These are phyloP conservation scores for Fusarium stilboides DNA, from an alignment of 2,329 filamentous ascomycete genomes.

Conservation along the genomic window DNA sequence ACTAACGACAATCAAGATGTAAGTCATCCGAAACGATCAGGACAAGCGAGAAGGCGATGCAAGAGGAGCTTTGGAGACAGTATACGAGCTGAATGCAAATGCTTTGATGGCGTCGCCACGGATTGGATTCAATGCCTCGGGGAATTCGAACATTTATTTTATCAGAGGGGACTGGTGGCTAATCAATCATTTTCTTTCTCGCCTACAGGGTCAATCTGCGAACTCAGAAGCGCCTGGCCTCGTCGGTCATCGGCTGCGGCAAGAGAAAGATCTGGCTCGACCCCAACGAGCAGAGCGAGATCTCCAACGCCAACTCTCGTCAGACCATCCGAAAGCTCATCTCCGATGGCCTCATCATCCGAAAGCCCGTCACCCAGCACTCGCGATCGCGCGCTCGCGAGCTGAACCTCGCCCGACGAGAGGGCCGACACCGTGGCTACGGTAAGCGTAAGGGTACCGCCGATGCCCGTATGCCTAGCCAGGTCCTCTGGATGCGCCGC, in stretches of 20 bases:
- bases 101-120: conserved; percentile 39
- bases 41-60: conserved; percentile 30
- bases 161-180: conserved; percentile 48
- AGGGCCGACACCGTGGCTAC: conserved; percentile 98
- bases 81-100: conserved; percentile 33
- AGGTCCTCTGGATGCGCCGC: conserved; percentile 99
- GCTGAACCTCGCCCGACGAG: conserved; percentile 93
- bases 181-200: conserved; percentile 45
- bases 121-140: conserved; percentile 21
- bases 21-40: conserved; percentile 52
- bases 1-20: conserved; percentile 63
- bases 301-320: conserved; percentile 99
- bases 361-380: conserved; percentile 99
- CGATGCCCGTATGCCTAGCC: conserved; percentile 98
- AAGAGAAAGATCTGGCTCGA: conserved; percentile 99
- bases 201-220: conserved; percentile 93
- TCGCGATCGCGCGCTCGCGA: conserved; percentile 96
- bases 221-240: conserved; percentile 99
- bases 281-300: conserved; percentile 99
- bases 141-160: conserved; percentile 15
- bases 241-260: conserved; percentile 98
- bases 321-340: conserved; percentile 99
- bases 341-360: conserved; percentile 99
- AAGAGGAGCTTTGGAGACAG: conserved; percentile 30
- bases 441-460: conserved; percentile 99